These are phyloP conservation scores for Rhizomucor miehei DNA, from an alignment of 371 early-diverging fungal species.

Conservation along the genomic window DNA sequence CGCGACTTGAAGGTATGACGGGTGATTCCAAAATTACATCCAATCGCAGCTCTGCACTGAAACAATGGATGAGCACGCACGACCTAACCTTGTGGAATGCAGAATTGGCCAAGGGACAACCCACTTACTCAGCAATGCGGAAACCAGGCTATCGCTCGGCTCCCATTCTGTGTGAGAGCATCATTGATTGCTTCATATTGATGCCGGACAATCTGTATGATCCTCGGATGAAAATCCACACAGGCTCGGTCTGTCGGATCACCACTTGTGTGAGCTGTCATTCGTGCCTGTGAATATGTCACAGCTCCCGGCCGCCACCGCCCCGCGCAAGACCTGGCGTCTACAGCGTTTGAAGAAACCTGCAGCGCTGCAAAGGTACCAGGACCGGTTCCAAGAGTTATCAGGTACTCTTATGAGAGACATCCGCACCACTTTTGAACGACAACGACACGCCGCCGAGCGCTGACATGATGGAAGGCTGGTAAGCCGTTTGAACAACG, in stretches of 20 bases:
- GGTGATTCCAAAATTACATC: background rate
- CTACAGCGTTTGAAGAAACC: conserved; percentile 4
- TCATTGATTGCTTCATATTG: conserved; percentile 12
- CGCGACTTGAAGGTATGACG: background rate
- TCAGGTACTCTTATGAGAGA: background rate
- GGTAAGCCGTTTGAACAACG: background rate
- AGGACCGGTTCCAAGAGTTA: background rate
- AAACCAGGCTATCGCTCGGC: no score
- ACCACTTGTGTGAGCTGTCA: conserved; percentile 15
- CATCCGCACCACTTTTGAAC: background rate
- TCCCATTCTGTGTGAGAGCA: background rate
- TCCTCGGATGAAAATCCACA: background rate
- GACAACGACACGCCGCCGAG: background rate
- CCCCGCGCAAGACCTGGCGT: conserved; percentile 4
- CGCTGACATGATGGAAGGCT: conserved; percentile 1
- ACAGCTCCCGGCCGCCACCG: conserved; percentile 2
- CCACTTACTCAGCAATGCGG: conserved; percentile 2
- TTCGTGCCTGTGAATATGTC: conserved; percentile 3
- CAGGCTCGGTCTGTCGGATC: conserved; percentile 7
- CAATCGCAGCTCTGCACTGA: background rate
- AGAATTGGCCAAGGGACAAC: conserved; percentile 2
- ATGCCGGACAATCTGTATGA: background rate
- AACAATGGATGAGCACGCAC: background rate
- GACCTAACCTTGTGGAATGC: conserved; percentile 13
- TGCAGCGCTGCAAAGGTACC: conserved; percentile 3